phyloP scores from a whole-genome alignment of 495 filamentous ascomycete genomes.

The Aspergillus asperescens region DNA sequence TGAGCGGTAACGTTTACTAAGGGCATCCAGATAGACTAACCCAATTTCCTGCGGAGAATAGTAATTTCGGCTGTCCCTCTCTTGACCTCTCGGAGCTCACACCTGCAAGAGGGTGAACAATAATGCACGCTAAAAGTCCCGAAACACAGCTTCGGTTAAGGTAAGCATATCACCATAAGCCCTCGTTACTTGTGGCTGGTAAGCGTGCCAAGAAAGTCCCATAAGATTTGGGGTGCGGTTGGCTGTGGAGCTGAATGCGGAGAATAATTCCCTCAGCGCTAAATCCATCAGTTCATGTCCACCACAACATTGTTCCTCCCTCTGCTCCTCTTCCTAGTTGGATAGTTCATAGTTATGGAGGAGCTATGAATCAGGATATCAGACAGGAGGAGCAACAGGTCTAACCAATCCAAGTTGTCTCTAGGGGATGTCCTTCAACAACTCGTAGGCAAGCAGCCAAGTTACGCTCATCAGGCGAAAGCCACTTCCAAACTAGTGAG shows the following conservation, averaged over 20 bases:
- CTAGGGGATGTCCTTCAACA: not conserved
- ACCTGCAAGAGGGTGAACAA: constrained; percentile 1
- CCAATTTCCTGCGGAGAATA: constrained; percentile 21
- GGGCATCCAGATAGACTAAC: constrained; percentile 24
- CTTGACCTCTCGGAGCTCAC: constrained; percentile 1
- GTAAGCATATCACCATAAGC: constrained; percentile 13
- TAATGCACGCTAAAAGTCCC: constrained; percentile 11
- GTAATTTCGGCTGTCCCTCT: constrained; percentile 17
- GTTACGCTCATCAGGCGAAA: constrained; percentile 24
- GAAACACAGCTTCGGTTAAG: constrained; percentile 13
- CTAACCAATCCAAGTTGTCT: not conserved
- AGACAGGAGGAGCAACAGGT: not conserved
- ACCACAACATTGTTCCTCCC: not conserved
- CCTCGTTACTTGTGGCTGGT: constrained; percentile 10
- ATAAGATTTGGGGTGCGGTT: constrained; percentile 5
- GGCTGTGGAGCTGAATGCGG: constrained; percentile 20
- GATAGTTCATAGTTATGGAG: not conserved
- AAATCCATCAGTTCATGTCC: not conserved
- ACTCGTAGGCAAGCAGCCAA: not conserved
- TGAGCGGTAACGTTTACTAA: constrained; percentile 42
- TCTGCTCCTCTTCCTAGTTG: not conserved
- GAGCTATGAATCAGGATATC: not conserved
- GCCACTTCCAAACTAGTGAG: constrained; percentile 29
- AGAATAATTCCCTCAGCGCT: constrained; percentile 6
- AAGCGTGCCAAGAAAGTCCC: constrained; percentile 21